Evolutionary conservation across 768 basidiomycete genomes (phyloP), one percentile per base, ranked within the genome.

Genomic region (Phaeotremella skinneri): DNA sequence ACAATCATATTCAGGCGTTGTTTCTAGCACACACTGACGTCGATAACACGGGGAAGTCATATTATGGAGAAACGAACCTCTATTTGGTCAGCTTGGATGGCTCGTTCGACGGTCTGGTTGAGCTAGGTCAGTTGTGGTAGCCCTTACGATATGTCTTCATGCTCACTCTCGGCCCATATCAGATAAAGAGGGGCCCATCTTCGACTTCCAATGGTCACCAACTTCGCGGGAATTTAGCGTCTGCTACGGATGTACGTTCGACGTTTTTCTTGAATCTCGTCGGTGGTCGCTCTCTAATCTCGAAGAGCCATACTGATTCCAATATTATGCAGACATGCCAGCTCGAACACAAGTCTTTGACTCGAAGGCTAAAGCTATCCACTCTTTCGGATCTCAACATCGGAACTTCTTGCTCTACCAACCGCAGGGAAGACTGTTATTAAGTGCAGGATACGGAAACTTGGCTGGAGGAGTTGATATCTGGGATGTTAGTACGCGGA

Each of bases 161-260:
- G 17, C 49, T 4, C 5, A 39, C n/a, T 14, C 9, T 41, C 29
- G n/a, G 37, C 5, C 49, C 20, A 43, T 51, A 20, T 79, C 90
- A 67, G 92, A 96, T 79, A 97, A 96, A 80, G 94, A 98, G 61
- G 96, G 96, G 0, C 92, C 92, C 0, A 91, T 99, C 62, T 92
- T 96, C 70, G 96, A 98, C 74, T 96, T 94, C 61, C 79, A 85
- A 16, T 99, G 96, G 96, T 91, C 87, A 64, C 91, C 96, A 6
- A 92, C 91, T 68, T 91, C 90, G 51, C 91, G 93, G 78, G 96
- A 99, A 78, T 99, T 99, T 73, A 87, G 86, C 48, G 92, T 97
- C 32, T 88, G 91, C 26, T 98, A 97, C 73, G 94, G 96, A 70
- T 99, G 92, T 94, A 68, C 76, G 91, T 83, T 2, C 3, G 31